Conservation (phyloP, 2,329 filamentous ascomycete genomes). For the Hypomyces perniciosus region DNA sequence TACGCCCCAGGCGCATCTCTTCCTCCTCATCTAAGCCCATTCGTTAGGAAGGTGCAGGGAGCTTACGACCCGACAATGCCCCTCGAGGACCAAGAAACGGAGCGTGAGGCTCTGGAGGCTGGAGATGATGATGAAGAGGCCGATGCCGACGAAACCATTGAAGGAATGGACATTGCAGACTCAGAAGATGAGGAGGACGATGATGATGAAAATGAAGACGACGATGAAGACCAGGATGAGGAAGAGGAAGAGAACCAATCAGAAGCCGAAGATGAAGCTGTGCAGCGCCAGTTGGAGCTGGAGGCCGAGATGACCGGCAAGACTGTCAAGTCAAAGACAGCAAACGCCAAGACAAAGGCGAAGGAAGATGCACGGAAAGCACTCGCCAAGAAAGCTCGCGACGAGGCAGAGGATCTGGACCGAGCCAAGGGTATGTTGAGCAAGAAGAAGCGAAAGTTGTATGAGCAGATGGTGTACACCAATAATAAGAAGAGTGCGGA, state of each 20-base stretch:
- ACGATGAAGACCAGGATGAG: slow-evolving; percentile 44
- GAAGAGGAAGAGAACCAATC: slow-evolving; percentile 38
- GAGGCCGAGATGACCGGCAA: slow-evolving; percentile 84
- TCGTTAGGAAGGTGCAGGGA: slow-evolving; percentile 80
- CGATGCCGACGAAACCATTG: slow-evolving; percentile 41
- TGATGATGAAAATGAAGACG: slow-evolving; percentile 55
- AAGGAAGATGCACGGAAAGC: slow-evolving; percentile 67
- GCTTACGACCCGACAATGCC: slow-evolving; percentile 87
- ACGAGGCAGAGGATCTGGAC: slow-evolving; percentile 83
- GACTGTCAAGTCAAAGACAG: slow-evolving; percentile 44
- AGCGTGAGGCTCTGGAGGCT: slow-evolving; percentile 72
- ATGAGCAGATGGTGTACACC: slow-evolving; percentile 95
- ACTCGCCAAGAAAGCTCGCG: slow-evolving; percentile 62
- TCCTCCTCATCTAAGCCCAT: slow-evolving; percentile 92
- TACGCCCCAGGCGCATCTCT: slow-evolving; percentile 87
- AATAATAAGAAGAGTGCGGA: slow-evolving; percentile 91
- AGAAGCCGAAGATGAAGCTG: slow-evolving; percentile 51
- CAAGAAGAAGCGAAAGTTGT: slow-evolving; percentile 94
- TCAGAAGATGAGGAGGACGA: slow-evolving; percentile 53
- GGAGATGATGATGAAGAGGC: slow-evolving; percentile 50
- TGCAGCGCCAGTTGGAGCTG: slow-evolving; percentile 79
- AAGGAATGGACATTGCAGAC: slow-evolving; percentile 44
- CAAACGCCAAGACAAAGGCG: slow-evolving; percentile 48
- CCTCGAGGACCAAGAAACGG: slow-evolving; percentile 80
- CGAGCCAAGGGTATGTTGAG: slow-evolving; percentile 97